Conservation (phyloP, 768 basidiomycete species). For the Dacryopinax primogenitus region DNA sequence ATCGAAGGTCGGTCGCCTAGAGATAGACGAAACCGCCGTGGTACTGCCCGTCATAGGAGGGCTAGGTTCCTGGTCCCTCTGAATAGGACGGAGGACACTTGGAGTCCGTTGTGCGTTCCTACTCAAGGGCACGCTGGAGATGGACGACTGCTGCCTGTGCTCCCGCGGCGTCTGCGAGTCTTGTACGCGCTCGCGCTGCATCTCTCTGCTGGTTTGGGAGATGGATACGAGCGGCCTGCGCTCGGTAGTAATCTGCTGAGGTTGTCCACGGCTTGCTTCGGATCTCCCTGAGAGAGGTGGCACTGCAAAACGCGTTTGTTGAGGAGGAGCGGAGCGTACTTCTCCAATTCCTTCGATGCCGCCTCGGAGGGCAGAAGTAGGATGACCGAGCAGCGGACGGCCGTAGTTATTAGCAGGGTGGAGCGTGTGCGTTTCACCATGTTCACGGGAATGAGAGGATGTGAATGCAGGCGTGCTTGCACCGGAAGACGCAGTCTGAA, state of each 20-base stretch:
- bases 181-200: constrained; percentile 1
- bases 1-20: not conserved
- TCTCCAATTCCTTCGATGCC: not conserved
- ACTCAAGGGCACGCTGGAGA: not conserved
- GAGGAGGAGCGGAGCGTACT: not conserved
- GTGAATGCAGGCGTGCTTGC: not conserved
- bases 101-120: not conserved
- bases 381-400: not conserved
- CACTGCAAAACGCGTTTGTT: not conserved
- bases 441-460: not conserved
- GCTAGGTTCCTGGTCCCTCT: not conserved
- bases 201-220: constrained; percentile 2
- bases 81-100: not conserved
- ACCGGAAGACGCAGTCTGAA: not conserved
- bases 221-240: not conserved
- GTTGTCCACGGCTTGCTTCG: not conserved
- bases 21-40: not conserved
- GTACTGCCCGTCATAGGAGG: not conserved
- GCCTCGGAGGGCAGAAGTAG: not conserved
- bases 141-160: not conserved
- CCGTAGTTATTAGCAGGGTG: not conserved
- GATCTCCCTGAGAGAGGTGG: not conserved
- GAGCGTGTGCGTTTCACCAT: not conserved
- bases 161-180: not conserved
- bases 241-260: not conserved